Evolutionary conservation across 805 yeast species (phyloP).

Genomic region (Ogataea salicorniae): DNA sequence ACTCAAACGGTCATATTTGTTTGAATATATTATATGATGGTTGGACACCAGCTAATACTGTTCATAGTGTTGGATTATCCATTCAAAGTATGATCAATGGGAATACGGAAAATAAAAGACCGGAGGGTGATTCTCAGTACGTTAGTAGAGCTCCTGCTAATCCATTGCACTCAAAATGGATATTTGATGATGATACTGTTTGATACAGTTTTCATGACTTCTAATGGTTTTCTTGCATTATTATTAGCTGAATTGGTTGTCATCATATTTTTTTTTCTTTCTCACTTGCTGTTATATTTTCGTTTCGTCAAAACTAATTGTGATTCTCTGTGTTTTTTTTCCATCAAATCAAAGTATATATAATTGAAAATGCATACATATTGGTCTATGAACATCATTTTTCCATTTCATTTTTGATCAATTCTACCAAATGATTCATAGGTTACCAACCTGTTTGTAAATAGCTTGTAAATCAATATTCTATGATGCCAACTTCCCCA

Average conservation of each 20-base stretch:
- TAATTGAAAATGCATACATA: too few relatives aligned
- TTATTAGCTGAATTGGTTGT: neutral
- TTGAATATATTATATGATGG: conserved; percentile 58
- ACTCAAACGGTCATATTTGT: conserved; percentile 77
- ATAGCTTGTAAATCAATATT: too few relatives aligned
- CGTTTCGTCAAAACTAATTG: too few relatives aligned
- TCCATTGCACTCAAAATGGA: conserved; percentile 47
- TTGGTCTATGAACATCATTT: too few relatives aligned
- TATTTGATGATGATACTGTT: conserved; percentile 56
- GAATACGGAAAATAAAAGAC: conserved; percentile 44
- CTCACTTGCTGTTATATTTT: neutral
- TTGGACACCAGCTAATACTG: conserved; percentile 61
- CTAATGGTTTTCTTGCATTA: neutral
- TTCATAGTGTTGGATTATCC: conserved; percentile 46
- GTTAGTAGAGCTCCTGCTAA: conserved; percentile 49
- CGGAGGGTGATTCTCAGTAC: conserved; percentile 52
- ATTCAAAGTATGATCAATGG: conserved; percentile 60
- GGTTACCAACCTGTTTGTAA: too few relatives aligned
- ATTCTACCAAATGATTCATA: too few relatives aligned
- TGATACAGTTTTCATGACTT: conserved; percentile 3
- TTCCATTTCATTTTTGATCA: too few relatives aligned
- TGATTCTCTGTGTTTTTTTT: too few relatives aligned
- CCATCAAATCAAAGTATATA: too few relatives aligned
- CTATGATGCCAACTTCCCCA: too few relatives aligned
- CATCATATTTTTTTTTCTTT: too few relatives aligned